A percentile compares a stretch with the other conserved stretches of the same genome.
These are phyloP conservation scores for Dothistroma septosporum DNA, from an alignment of 2,329 filamentous ascomycete genomes.

Conservation along the genomic window DNA sequence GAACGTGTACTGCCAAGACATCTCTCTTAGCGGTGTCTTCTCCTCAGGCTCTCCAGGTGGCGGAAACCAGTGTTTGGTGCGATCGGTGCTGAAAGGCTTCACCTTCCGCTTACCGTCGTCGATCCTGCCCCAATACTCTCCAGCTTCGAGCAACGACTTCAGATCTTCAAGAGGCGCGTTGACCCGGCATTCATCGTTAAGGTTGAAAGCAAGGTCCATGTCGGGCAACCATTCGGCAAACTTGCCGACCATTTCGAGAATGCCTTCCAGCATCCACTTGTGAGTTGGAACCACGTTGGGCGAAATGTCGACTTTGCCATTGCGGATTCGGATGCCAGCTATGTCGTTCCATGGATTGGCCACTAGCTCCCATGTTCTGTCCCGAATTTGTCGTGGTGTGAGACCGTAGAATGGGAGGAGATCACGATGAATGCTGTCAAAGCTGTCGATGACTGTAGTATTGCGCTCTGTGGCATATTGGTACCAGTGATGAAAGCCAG, in stretches of 20 bases:
- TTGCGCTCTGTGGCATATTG: conserved; percentile 51
- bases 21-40: conserved; percentile 28
- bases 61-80: conserved; percentile 39
- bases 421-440: conserved; percentile 56
- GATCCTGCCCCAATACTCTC: conserved; percentile 14
- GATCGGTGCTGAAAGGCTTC: conserved; percentile 37
- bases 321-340: conserved; percentile 53
- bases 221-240: conserved; percentile 56
- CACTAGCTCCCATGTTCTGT: conserved; percentile 51
- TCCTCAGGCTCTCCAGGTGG: conserved; percentile 31
- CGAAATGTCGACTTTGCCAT: conserved; percentile 49
- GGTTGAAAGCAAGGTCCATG: conserved; percentile 60
- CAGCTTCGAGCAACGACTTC: conserved; percentile 33
- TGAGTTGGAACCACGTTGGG: conserved; percentile 53
- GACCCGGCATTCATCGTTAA: conserved; percentile 59
- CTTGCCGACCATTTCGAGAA: conserved; percentile 50
- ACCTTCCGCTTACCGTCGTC: conserved; percentile 10
- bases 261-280: conserved; percentile 56
- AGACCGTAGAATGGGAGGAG: conserved; percentile 54
- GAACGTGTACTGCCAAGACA: conserved; percentile 39
- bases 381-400: conserved; percentile 48
- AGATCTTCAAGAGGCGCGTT: conserved; percentile 50
- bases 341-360: conserved; percentile 54
- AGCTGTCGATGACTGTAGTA: conserved; percentile 56
- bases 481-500: conserved; percentile 59